Conservation (phyloP, 225 moss, liverwort and hornwort genomes). For the Pseudisothecium myosuroides region DNA sequence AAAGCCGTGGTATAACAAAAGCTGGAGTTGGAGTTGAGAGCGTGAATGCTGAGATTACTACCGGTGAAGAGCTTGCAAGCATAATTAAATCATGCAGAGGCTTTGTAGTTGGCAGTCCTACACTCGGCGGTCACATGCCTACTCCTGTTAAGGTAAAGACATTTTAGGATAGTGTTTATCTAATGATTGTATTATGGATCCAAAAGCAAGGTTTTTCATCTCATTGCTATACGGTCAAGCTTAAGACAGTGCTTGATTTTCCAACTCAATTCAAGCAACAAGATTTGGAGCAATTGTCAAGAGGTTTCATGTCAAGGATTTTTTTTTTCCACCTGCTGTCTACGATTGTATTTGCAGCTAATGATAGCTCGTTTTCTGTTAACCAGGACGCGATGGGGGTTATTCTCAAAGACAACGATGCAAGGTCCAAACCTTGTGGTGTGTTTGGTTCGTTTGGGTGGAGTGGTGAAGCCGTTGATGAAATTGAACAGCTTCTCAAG, state of each 20-base stretch:
- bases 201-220: not conserved
- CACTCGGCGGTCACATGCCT: constrained; percentile 88
- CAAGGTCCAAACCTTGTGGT: constrained; percentile 74
- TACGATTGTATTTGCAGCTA: not conserved
- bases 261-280: not conserved
- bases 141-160: constrained; percentile 69
- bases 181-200: not conserved
- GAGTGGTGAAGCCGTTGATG: constrained; percentile 96
- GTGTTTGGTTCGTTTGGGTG: constrained; percentile 99
- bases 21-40: constrained; percentile 90
- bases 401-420: constrained; percentile 55
- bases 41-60: constrained; percentile 67
- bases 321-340: not conserved
- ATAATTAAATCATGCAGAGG: constrained; percentile 46
- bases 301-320: not conserved
- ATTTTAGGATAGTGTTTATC: not conserved
- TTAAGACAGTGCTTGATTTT: not conserved
- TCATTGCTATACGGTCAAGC: not conserved
- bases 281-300: not conserved
- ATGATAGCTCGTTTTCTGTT: not conserved
- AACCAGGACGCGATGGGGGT: constrained; percentile 77
- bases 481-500: constrained; percentile 75
- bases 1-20: constrained; percentile 88
- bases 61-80: constrained; percentile 47
- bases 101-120: constrained; percentile 93